phyloP scores from a whole-genome alignment of 1,284 basidiomycete genomes.

The Boletellus sp. region DNA sequence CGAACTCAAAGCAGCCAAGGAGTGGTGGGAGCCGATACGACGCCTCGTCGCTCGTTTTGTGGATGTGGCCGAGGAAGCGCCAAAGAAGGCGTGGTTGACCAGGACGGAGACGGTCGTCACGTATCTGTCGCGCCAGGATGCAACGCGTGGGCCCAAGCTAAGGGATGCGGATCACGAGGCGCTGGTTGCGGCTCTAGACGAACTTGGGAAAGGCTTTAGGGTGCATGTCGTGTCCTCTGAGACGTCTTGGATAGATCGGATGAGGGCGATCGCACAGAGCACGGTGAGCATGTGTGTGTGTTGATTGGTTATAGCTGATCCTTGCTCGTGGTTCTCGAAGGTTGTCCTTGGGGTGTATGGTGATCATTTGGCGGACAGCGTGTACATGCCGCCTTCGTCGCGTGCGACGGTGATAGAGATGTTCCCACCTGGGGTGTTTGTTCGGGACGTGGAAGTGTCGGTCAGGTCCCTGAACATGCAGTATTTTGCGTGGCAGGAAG shows the following conservation, averaged over 20 bases:
- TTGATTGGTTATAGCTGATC: conserved; percentile 1
- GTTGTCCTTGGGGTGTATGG: conserved; percentile 74
- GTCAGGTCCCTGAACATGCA: conserved; percentile 62
- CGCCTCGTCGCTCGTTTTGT: conserved; percentile 53
- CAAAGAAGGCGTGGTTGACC: conserved; percentile 25
- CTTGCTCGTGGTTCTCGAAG: conserved; percentile 33
- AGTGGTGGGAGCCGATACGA: conserved; percentile 76
- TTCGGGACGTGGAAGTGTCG: conserved; percentile 65
- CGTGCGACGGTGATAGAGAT: conserved; percentile 73
- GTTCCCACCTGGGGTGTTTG: conserved; percentile 71
- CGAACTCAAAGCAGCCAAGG: conserved; percentile 47
- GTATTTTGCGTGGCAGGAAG: conserved; percentile 74
- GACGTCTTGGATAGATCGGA: conserved; percentile 51
- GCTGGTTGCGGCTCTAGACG: conserved; percentile 48
- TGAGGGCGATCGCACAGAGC: conserved; percentile 69
- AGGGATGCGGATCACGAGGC: conserved; percentile 47
- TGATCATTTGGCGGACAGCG: conserved; percentile 64
- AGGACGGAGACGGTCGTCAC: conserved; percentile 56
- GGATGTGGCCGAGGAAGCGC: conserved; percentile 33
- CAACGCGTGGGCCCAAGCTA: conserved; percentile 41
- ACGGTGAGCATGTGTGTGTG: conserved; percentile 47
- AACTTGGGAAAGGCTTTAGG: conserved; percentile 57
- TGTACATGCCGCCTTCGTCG: conserved; percentile 65
- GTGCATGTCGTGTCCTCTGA: conserved; percentile 61
- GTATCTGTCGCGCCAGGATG: conserved; percentile 67